A percentile compares a stretch with the other conserved stretches of the same genome.
Conservation (phyloP, 169 alveolate species). For the Cryptosporidium andersoni region DNA sequence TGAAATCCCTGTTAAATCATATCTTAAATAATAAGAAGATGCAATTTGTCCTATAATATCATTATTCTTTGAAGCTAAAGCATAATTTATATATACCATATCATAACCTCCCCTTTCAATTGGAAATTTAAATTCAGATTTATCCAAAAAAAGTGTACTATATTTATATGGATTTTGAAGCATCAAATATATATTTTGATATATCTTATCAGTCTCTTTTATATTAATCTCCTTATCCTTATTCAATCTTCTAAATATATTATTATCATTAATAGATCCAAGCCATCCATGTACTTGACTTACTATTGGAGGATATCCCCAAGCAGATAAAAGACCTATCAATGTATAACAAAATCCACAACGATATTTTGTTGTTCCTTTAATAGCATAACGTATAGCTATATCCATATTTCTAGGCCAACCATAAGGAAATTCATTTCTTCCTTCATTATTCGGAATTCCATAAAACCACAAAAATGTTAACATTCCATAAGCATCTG, state of each 20-base stretch:
- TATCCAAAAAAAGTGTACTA: conserved; percentile 11
- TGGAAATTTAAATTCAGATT: conserved; percentile 11
- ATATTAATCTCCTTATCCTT: not conserved
- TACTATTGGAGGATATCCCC: conserved; percentile 84
- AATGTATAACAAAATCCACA: conserved; percentile 85
- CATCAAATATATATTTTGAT: conserved; percentile 40
- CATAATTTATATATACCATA: conserved; percentile 76
- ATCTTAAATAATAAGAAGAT: conserved; percentile 75
- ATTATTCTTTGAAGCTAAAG: conserved; percentile 74
- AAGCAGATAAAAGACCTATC: conserved; percentile 80
- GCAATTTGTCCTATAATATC: conserved; percentile 79
- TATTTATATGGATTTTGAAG: conserved; percentile 40
- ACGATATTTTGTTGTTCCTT: conserved; percentile 78
- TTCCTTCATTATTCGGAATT: conserved; percentile 78
- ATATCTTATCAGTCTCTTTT: not conserved
- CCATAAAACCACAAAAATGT: conserved; percentile 84
- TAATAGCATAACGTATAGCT: conserved; percentile 75
- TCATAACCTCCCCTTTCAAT: conserved; percentile 72
- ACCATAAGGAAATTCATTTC: conserved; percentile 81
- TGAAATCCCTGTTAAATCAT: conserved; percentile 72
- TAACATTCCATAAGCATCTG: conserved; percentile 74
- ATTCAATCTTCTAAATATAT: not conserved
- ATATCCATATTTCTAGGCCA: conserved; percentile 84
- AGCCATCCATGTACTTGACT: conserved; percentile 73
- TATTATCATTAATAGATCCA: conserved; percentile 12